phyloP scores from a whole-genome alignment of 2,329 filamentous ascomycete species.

The Aspergillus brasiliensis region DNA sequence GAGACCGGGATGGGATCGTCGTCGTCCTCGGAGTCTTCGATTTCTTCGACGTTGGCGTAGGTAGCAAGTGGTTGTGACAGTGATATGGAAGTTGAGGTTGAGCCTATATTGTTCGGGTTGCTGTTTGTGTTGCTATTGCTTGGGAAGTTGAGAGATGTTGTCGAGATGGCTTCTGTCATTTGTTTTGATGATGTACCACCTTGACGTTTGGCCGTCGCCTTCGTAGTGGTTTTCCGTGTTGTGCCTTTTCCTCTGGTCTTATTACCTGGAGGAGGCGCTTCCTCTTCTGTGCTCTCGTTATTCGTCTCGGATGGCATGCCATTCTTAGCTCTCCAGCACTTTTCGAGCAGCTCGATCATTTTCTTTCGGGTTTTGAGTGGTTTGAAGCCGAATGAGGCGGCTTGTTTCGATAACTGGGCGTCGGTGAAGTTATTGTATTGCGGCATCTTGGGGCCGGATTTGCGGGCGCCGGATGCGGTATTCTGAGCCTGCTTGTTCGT shows the following conservation, averaged over 20 bases:
- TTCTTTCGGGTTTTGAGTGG: conserved; percentile 66
- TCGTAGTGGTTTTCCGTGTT: conserved; percentile 13
- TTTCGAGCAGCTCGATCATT: conserved; percentile 70
- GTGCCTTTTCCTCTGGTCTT: not conserved
- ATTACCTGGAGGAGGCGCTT: not conserved
- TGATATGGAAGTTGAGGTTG: not conserved
- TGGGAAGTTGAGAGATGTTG: not conserved
- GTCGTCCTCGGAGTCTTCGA: conserved; percentile 43
- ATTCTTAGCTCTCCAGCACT: conserved; percentile 69
- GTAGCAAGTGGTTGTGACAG: conserved; percentile 13
- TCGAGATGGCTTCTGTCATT: not conserved
- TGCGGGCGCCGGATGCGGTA: not conserved
- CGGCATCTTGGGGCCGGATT: conserved; percentile 45
- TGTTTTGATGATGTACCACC: not conserved
- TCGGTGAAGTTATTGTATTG: conserved; percentile 65
- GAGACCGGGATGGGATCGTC: not conserved
- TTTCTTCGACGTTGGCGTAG: conserved; percentile 37
- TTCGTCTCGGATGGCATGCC: conserved; percentile 21
- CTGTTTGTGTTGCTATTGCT: not conserved
- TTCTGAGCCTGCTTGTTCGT: not conserved
- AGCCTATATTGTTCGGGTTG: not conserved
- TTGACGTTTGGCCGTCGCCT: conserved; percentile 12
- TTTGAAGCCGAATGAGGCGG: conserved; percentile 72
- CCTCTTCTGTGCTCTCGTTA: conserved; percentile 22
- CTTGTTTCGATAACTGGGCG: conserved; percentile 61